Percentiles rank a stretch among this genome's conserved stretches.
These are phyloP conservation scores for Anthracocystis panici-leucophaei DNA, from an alignment of 1,284 basidiomycete genomes.

Conservation along the genomic window DNA sequence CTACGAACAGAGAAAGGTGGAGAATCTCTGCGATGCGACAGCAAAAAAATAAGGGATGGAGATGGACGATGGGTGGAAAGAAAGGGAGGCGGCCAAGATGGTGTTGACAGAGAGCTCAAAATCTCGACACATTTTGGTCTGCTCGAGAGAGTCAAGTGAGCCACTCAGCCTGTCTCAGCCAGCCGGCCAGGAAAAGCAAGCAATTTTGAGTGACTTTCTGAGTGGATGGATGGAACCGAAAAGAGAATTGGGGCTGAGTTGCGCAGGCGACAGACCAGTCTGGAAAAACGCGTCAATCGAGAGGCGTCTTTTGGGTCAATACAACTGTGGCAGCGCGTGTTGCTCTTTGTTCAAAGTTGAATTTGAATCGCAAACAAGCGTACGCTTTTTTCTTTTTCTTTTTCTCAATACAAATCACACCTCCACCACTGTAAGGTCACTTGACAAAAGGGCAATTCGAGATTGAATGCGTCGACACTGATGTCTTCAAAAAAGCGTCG, in stretches of 20 bases:
- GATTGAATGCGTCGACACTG: constrained; percentile 2
- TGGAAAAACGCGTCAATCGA: background rate
- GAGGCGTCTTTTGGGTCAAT: background rate
- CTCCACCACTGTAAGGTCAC: background rate
- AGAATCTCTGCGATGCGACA: constrained; percentile 9
- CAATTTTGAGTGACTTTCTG: background rate
- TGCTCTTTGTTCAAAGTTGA: background rate
- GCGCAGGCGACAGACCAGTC: background rate
- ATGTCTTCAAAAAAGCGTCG: background rate
- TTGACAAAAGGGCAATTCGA: background rate
- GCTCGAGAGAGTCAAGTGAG: background rate
- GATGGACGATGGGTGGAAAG: constrained; percentile 6
- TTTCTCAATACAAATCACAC: background rate
- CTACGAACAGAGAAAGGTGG: background rate
- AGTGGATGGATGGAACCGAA: background rate
- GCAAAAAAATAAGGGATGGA: constrained; percentile 1
- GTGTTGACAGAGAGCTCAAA: constrained; percentile 2
- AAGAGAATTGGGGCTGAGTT: constrained; percentile 3
- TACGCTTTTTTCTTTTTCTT: too few relatives aligned
- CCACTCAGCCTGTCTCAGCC: constrained; percentile 4
- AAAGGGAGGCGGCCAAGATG: background rate
- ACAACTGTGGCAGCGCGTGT: background rate
- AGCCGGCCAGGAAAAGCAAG: constrained; percentile 1
- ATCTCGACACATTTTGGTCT: constrained; percentile 53
- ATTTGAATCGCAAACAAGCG: background rate